Conservation (phyloP, 495 filamentous ascomycete species). For the Tirmania nivea region DNA sequence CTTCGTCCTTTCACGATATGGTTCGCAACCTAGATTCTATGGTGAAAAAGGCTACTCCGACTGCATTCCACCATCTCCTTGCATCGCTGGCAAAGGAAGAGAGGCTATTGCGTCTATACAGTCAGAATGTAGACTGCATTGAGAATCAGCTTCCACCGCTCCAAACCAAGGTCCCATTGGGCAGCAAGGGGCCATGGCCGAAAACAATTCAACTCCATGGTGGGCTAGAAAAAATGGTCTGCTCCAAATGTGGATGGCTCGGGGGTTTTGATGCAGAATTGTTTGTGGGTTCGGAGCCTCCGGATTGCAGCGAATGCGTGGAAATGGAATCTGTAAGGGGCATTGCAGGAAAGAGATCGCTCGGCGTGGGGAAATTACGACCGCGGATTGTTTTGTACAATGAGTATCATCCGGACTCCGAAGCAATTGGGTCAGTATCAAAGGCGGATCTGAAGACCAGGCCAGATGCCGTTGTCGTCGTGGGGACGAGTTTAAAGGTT, state of each 20-base stretch:
- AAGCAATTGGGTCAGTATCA: conserved; percentile 81
- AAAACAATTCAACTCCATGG: conserved; percentile 85
- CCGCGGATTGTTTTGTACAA: conserved; percentile 95
- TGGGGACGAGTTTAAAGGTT: conserved; percentile 86
- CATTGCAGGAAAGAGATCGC: conserved; percentile 71
- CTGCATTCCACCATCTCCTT: conserved; percentile 80
- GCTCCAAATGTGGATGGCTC: conserved; percentile 68
- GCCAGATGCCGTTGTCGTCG: conserved; percentile 82
- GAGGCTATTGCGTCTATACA: conserved; percentile 78
- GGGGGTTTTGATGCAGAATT: conserved; percentile 52
- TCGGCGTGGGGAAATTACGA: conserved; percentile 74
- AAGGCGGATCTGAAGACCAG: conserved; percentile 59
- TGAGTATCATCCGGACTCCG: conserved; percentile 86
- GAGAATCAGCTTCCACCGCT: conserved; percentile 70
- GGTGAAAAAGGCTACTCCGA: conserved; percentile 55
- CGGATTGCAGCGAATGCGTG: conserved; percentile 56
- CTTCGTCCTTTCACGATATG: conserved; percentile 83
- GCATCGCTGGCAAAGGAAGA: conserved; percentile 76
- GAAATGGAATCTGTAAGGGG: conserved; percentile 53
- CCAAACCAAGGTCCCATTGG: conserved; percentile 47
- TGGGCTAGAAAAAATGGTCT: conserved; percentile 86
- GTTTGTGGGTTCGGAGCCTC: conserved; percentile 67
- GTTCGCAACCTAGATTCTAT: conserved; percentile 64
- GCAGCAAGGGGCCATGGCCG: conserved; percentile 71
- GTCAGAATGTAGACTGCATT: conserved; percentile 88